Evolutionary conservation across 352 stramenopile genomes (phyloP), one percentile per base, ranked within the genome.

Genomic region (Peronospora tabacina): DNA sequence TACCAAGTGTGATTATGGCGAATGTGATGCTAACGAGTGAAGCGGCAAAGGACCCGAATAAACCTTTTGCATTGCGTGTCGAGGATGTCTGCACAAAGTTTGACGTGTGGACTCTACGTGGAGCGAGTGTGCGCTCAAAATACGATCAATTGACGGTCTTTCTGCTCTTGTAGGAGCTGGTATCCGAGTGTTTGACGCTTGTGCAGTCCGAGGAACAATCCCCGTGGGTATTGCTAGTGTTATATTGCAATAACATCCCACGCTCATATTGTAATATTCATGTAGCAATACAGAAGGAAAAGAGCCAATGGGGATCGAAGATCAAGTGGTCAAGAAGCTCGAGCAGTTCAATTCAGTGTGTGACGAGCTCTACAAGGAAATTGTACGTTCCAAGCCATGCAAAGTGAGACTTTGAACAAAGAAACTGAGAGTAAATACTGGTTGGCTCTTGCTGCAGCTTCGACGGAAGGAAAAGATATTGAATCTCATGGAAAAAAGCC

Each of bases 11-110:
- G 19, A 6, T 44, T 13, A 92, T 92, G 81, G 81, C 81, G 52
- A 89, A 92, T 53, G 73, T 90, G 52, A 92, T 92, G 81, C 76
- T 92, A 44, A 88, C 78, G 70, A 87, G 79, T 53, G 81, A 92
- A 67, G 82, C 80, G 62, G 76, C 79, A 19, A 92, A 90, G 75
- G 78, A 92, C 75, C 81, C 81, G 37, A 92, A 92, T 70, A 90
- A 90, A 53, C 81, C 81, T 42, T 92, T 92, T 59, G 85, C 80
- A 49, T 66, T 88, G 58, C 81, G 76, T 17, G 81, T 92, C 15
- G 81, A 92, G 51, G 81, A 92, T 50, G 74, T 92, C n/a, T 87
- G 74, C 53, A 57, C 69, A 52, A 88, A 87, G 54, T 92, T 92
- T 55, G 81, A 92, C 28, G 76, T 88, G 42, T 34, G 73, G 61